Evolutionary conservation across 2,329 filamentous ascomycete species (phyloP).

Genomic region (Chlorencoelia australis): DNA sequence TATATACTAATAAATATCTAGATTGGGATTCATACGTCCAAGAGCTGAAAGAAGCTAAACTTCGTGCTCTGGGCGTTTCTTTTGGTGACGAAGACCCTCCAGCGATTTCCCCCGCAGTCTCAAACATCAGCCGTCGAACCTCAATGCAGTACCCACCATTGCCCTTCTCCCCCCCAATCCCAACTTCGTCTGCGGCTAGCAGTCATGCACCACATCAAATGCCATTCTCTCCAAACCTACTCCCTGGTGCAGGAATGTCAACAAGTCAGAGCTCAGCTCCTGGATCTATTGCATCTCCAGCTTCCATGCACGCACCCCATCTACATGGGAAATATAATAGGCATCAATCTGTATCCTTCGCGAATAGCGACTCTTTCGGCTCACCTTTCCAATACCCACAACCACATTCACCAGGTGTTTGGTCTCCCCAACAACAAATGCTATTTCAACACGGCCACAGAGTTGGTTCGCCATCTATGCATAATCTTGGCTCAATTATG

Average conservation of each 20-base stretch:
- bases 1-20: constrained; percentile 12
- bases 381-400: constrained; percentile 59
- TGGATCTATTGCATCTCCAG: constrained; percentile 60
- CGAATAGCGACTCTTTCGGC: constrained; percentile 41
- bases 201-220: constrained; percentile 48
- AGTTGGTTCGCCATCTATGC: constrained; percentile 54
- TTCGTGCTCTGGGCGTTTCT: constrained; percentile 82
- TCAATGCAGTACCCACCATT: constrained; percentile 67
- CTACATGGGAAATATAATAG: constrained; percentile 53
- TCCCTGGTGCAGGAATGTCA: constrained; percentile 48
- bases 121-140: constrained; percentile 51
- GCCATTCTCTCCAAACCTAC: constrained; percentile 45
- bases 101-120: constrained; percentile 56
- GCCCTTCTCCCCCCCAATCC: constrained; percentile 75
- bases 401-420: constrained; percentile 49
- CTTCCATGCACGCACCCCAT: constrained; percentile 52
- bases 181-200: constrained; percentile 68
- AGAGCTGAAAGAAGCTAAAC: constrained; percentile 79
- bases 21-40: constrained; percentile 72
- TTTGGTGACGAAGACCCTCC: constrained; percentile 62
- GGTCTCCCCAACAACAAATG: constrained; percentile 46
- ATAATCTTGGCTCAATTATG: constrained; percentile 43
- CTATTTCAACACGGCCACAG: constrained; percentile 42
- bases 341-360: constrained; percentile 61
- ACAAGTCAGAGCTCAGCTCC: constrained; percentile 53